Evolutionary conservation across 192 early-diverging fungal species (phyloP).

Genomic region (Backusella morwellensis): DNA sequence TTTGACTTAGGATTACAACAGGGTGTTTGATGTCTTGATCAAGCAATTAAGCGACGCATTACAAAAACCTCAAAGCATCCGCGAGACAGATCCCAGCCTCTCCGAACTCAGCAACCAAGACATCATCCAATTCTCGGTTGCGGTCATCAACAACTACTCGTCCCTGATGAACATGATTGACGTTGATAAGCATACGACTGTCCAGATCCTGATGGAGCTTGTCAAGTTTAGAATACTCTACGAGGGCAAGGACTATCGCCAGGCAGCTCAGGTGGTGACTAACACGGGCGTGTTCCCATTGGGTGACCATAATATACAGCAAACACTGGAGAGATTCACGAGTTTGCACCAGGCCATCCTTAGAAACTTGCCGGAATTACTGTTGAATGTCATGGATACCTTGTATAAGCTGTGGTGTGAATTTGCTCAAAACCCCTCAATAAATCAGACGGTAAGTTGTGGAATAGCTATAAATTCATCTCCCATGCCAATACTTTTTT

Average conservation of each 20-base stretch:
- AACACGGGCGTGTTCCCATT: constrained; percentile 63
- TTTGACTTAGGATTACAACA: constrained; percentile 32
- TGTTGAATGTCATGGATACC: constrained; percentile 72
- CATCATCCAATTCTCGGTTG: not conserved
- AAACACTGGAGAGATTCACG: constrained; percentile 65
- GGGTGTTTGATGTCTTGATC: constrained; percentile 17
- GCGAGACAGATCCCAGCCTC: not conserved
- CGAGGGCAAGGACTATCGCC: constrained; percentile 52
- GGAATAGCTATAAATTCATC: not conserved
- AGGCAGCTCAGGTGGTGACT: constrained; percentile 61
- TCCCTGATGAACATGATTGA: not conserved
- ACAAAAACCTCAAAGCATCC: not conserved
- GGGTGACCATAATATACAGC: constrained; percentile 57
- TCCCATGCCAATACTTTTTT: too few relatives aligned
- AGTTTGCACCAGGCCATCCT: constrained; percentile 65
- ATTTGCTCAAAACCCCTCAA: not conserved
- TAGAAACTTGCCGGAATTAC: constrained; percentile 71
- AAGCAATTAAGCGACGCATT: constrained; percentile 30
- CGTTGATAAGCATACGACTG: not conserved
- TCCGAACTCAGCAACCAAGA: not conserved
- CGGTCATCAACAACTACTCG: not conserved
- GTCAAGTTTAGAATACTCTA: constrained; percentile 58
- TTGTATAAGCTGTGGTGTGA: constrained; percentile 48
- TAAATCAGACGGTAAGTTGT: not conserved
- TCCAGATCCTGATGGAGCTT: constrained; percentile 1